Conservation (phyloP, 176 grass and related monocot species). For the Zea mays region DNA sequence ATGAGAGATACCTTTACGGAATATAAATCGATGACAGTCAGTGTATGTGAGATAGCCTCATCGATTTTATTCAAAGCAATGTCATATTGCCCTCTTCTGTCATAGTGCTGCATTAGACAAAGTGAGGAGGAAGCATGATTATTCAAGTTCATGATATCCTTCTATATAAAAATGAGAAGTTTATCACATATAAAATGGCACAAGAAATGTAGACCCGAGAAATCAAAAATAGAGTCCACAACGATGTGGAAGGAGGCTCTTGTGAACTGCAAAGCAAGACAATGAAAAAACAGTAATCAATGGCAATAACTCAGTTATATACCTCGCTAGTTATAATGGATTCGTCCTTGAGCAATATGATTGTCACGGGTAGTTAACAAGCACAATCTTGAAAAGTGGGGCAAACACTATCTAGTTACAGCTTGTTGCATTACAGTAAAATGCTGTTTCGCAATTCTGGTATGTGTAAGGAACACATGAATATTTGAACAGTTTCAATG, state of each 20-base stretch:
- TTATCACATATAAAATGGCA: conserved; percentile 16
- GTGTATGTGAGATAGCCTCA: conserved; percentile 90
- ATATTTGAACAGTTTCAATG: conserved; percentile 13
- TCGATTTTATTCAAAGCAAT: conserved; percentile 85
- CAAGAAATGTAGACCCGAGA: conserved; percentile 74
- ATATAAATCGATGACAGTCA: conserved; percentile 99
- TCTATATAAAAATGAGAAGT: conserved; percentile 5
- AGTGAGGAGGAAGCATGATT: conserved; percentile 9
- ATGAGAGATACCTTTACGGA: conserved; percentile 65
- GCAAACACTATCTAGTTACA: conserved; percentile 11
- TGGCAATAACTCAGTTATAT: not conserved
- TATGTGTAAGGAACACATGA: not conserved
- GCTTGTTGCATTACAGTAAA: not conserved
- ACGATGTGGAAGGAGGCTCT: conserved; percentile 86
- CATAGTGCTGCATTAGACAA: conserved; percentile 82
- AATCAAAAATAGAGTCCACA: conserved; percentile 93
- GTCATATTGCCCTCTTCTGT: conserved; percentile 77
- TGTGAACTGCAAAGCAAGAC: conserved; percentile 47
- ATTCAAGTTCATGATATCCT: conserved; percentile 28
- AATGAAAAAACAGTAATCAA: not conserved
- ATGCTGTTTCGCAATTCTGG: conserved; percentile 7
- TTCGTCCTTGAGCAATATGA: not conserved
- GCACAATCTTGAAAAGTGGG: not conserved
- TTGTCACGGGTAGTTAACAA: conserved; percentile 7
- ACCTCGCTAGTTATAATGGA: not conserved